These are phyloP conservation scores for Kentomonas sorsogonicus DNA, from an alignment of 208 protist species.

Conservation along the genomic window DNA sequence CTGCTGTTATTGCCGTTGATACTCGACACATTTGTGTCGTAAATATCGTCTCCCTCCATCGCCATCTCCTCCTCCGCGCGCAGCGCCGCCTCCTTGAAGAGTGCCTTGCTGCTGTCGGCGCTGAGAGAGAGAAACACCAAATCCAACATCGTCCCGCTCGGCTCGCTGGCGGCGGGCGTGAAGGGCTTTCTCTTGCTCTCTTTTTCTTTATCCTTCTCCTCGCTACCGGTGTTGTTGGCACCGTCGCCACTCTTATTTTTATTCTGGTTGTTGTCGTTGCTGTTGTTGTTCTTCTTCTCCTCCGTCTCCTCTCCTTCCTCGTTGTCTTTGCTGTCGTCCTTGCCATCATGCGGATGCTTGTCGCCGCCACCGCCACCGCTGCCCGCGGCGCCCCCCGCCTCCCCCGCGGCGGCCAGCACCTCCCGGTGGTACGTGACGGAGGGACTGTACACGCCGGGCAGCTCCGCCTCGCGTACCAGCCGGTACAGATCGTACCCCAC, in stretches of 20 bases:
- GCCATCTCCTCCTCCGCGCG: constrained; percentile 71
- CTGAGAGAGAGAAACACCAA: constrained; percentile 71
- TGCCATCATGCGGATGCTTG: background rate
- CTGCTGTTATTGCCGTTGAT: constrained; percentile 17
- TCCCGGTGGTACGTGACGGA: too few relatives aligned
- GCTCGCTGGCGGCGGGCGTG: background rate
- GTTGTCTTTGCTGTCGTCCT: background rate
- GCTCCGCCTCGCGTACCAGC: too few relatives aligned
- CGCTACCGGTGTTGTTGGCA: background rate
- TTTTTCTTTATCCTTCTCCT: background rate
- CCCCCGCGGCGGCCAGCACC: too few relatives aligned
- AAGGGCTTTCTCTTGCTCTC: background rate
- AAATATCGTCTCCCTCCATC: too few relatives aligned
- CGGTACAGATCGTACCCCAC: too few relatives aligned
- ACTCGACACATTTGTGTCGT: too few relatives aligned
- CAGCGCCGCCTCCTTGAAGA: constrained; percentile 69
- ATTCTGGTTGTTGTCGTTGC: background rate
- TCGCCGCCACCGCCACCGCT: too few relatives aligned
- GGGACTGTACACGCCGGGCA: too few relatives aligned
- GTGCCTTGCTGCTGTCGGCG: constrained; percentile 51
- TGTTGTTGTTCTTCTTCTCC: background rate
- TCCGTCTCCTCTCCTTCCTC: background rate
- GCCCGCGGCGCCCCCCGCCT: too few relatives aligned
- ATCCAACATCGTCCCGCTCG: constrained; percentile 51
- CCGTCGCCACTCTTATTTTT: background rate